Conservation (phyloP, 139 green algal genomes). For the Haematococcus lacustris region DNA sequence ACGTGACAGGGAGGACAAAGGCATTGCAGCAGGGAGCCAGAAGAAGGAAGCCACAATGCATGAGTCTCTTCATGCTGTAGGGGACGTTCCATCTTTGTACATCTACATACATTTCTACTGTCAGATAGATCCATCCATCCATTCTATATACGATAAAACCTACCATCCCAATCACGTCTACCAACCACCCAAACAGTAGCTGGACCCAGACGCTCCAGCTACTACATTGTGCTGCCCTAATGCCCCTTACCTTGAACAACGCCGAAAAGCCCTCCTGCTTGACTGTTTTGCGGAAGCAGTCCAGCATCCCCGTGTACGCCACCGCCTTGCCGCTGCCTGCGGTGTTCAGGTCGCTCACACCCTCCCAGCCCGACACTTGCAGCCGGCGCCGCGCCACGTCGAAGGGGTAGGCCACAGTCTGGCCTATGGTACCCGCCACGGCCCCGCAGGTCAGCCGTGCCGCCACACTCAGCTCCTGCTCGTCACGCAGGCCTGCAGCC, state of each 20-base stretch:
- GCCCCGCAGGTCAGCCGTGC: conserved; percentile 83
- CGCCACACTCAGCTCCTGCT: conserved; percentile 76
- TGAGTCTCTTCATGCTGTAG: no score
- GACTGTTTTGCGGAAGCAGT: conserved; percentile 90
- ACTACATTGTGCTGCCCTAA: no score
- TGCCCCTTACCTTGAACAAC: conserved; percentile 74
- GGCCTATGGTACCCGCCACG: conserved; percentile 82
- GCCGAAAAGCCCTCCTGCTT: conserved; percentile 80
- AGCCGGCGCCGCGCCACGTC: conserved; percentile 88
- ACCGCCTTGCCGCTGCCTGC: conserved; percentile 50
- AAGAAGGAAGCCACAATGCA: no score
- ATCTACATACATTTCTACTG: no score
- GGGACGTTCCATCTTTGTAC: no score
- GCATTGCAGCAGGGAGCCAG: no score
- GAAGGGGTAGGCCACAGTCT: conserved; percentile 97
- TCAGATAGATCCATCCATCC: no score
- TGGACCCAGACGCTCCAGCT: no score
- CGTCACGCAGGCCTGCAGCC: conserved; percentile 44
- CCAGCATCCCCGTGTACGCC: conserved; percentile 90
- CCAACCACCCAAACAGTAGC: no score
- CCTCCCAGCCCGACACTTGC: conserved; percentile 77
- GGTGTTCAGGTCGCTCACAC: conserved; percentile 56
- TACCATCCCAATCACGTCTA: no score
- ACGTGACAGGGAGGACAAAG: no score
- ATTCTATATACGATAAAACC: no score